Evolutionary conservation across 192 early-diverging fungal genomes (phyloP), one percentile per base, ranked within the genome.

Genomic region (Entomortierella beljakovae): DNA sequence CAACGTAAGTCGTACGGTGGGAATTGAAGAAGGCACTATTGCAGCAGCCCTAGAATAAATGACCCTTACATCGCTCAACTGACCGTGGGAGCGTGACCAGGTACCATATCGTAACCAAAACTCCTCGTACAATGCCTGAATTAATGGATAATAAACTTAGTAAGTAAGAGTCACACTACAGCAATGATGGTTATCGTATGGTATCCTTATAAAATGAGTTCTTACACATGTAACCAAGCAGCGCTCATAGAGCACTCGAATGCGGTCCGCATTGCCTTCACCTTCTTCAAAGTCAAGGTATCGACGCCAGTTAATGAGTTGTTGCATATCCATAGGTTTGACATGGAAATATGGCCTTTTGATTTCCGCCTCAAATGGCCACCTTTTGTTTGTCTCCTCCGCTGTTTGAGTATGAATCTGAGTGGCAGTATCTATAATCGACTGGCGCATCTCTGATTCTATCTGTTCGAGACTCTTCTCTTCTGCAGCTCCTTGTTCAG

Each of bases 261-360:
- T 87, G 15, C 90, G 68, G 32, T 83, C 66, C 18, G 80, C 64
- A 53, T 92, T 86, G 2, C 86, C 87, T 55, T 87, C 83, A 10
- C 61, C 53, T 51, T 93, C 92, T 55, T 92, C 90, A 82, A 91
- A 93, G 64, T 92, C 90, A 42, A 93, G 84, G 34, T 93, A 93
- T 58, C 84, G 79, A 32, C 91, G 76, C 92, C 92, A 93, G 63
- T 92, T 93, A 31, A 58, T 66, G 6, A 93, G 68, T 51, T 93
- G 92, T 1, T 82, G 80, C 51, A 89, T 83, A 74, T 93, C 92
- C 62, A 93, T 83, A 0, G 91, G 89, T 56, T 93, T 93, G 16
- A 93, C 90, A 71, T 93, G 92, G 77, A 93, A 93, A 66, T 93
- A 93, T 18, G 91, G 86, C 35, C 92, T 84, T 65, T 92, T 92